Conservation (phyloP, 2,329 filamentous ascomycete species). For the Hortaea sp. region DNA sequence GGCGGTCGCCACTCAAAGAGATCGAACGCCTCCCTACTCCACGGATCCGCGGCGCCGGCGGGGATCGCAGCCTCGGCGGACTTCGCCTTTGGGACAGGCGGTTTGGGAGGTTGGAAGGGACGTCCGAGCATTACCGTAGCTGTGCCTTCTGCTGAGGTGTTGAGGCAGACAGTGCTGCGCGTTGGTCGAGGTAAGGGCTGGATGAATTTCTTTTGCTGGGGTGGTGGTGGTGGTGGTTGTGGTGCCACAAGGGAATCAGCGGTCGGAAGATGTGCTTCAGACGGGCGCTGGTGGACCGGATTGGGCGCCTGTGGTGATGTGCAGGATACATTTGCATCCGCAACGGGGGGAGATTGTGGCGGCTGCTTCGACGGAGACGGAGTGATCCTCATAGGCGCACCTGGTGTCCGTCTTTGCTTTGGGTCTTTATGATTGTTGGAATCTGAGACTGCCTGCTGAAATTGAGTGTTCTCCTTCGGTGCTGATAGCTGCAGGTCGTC, state of each 20-base stretch:
- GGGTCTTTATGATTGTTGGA: neutral
- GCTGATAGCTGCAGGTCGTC: neutral
- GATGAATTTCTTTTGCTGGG: neutral
- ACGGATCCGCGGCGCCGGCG: slow-evolving; percentile 40
- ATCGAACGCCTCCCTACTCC: slow-evolving; percentile 60
- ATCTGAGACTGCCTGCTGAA: slow-evolving; percentile 13
- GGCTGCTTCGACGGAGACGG: slow-evolving; percentile 1
- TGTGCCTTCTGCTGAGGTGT: slow-evolving; percentile 15
- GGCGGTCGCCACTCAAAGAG: slow-evolving; percentile 52
- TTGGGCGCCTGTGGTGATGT: neutral
- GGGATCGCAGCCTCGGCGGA: slow-evolving; percentile 7
- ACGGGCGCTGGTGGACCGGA: no score
- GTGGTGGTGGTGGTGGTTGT: neutral
- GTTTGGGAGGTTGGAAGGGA: slow-evolving; percentile 20
- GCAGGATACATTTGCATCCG: neutral
- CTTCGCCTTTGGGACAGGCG: slow-evolving; percentile 4
- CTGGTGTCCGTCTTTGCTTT: slow-evolving; percentile 12
- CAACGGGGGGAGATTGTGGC: neutral
- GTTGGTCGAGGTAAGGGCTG: no score
- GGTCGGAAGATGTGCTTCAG: neutral
- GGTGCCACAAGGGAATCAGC: neutral
- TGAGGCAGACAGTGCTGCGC: slow-evolving; percentile 16
- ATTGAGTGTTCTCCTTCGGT: slow-evolving; percentile 2
- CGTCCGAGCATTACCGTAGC: slow-evolving; percentile 19
- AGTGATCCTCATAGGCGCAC: slow-evolving; percentile 21